phyloP scores from a whole-genome alignment of 2,329 filamentous ascomycete species.

The Byssoonygena ceratinophila region DNA sequence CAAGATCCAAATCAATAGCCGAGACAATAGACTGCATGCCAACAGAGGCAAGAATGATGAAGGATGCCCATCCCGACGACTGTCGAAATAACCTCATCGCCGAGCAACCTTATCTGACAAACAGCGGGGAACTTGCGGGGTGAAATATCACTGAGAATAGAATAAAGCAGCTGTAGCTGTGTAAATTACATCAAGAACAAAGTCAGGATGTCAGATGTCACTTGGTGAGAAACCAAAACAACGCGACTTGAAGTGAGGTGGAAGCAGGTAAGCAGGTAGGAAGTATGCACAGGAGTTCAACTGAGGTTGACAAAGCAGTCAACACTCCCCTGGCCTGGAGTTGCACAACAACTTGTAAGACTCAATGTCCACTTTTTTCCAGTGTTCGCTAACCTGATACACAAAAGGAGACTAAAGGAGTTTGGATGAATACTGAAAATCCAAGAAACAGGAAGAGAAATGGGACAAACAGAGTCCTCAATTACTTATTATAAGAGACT shows the following conservation, averaged over 20 bases:
- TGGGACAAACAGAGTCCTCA: no score
- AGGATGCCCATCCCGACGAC: constrained; percentile 7
- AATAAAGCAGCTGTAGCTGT: not conserved
- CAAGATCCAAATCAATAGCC: constrained; percentile 13
- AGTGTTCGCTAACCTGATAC: no score
- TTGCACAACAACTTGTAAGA: not conserved
- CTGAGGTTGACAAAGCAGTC: not conserved
- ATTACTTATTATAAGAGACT: no score
- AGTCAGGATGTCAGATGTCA: not conserved
- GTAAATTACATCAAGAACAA: not conserved
- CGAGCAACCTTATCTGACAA: not conserved
- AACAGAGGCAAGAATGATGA: not conserved
- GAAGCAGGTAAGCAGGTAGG: not conserved
- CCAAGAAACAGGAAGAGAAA: no score
- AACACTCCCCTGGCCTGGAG: not conserved
- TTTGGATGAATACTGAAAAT: no score
- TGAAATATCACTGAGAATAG: not conserved
- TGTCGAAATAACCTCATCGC: constrained; percentile 7
- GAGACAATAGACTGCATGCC: not conserved
- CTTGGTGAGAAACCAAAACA: not conserved
- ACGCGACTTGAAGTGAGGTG: not conserved
- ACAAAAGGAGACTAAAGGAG: no score
- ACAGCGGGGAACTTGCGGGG: not conserved
- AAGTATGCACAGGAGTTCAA: not conserved
- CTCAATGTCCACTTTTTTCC: not conserved